These are phyloP conservation scores for Russula sp. DNA, from an alignment of 768 basidiomycete species.

Conservation along the genomic window DNA sequence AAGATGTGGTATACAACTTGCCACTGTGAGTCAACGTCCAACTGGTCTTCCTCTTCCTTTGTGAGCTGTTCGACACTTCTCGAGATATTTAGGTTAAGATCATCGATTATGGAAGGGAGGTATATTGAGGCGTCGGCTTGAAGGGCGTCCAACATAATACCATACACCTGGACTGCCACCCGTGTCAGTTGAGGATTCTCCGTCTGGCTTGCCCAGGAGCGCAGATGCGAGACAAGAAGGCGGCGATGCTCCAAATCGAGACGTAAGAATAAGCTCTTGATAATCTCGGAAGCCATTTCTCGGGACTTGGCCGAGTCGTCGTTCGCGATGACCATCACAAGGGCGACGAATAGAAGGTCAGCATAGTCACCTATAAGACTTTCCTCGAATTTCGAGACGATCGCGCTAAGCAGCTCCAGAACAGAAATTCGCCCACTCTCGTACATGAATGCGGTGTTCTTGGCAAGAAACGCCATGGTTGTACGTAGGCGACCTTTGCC, in stretches of 20 bases:
- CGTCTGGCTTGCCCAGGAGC: conserved; percentile 71
- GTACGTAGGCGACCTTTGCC: conserved; percentile 85
- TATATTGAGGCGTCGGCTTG: conserved; percentile 47
- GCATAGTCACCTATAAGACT: conserved; percentile 73
- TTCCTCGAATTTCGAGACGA: conserved; percentile 80
- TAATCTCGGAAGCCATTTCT: conserved; percentile 79
- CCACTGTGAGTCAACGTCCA: conserved; percentile 68
- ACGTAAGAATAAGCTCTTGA: conserved; percentile 71
- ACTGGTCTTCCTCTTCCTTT: conserved; percentile 46
- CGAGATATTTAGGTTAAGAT: conserved; percentile 50
- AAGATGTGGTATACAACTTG: conserved; percentile 80
- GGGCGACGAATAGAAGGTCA: conserved; percentile 84
- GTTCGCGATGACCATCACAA: conserved; percentile 92
- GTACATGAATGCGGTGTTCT: conserved; percentile 85
- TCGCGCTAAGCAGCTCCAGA: conserved; percentile 84
- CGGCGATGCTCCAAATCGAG: conserved; percentile 58
- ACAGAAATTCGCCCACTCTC: conserved; percentile 93
- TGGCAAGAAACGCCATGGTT: conserved; percentile 88
- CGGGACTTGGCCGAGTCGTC: conserved; percentile 89
- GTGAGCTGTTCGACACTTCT: conserved; percentile 44
- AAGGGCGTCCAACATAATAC: conserved; percentile 71
- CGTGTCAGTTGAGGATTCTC: conserved; percentile 59
- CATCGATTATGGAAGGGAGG: conserved; percentile 51
- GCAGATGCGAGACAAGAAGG: conserved; percentile 64
- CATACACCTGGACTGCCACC: conserved; percentile 80